Evolutionary conservation across 163 green algal genomes (phyloP).

Genomic region (Chlorella variabilis): DNA sequence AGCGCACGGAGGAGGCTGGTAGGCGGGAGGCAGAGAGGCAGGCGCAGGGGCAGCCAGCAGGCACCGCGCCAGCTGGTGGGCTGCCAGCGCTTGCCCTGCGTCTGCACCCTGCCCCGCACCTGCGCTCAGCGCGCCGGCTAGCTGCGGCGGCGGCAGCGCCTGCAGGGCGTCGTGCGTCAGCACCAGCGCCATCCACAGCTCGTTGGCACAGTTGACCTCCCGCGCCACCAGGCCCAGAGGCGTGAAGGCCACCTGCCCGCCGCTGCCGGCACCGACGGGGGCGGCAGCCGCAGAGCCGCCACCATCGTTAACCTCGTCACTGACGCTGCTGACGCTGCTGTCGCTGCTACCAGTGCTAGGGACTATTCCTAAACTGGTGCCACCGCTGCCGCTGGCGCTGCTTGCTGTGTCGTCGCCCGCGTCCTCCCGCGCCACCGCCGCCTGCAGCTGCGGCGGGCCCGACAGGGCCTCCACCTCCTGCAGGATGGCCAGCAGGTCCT

Average conservation of each 20-base stretch:
- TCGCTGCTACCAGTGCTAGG: background rate
- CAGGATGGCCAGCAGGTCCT: slow-evolving; percentile 54
- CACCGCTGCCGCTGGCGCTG: background rate
- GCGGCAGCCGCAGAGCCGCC: too few relatives aligned
- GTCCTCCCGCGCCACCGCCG: background rate
- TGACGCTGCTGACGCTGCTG: background rate
- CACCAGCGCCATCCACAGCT: slow-evolving; percentile 93
- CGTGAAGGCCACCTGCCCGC: slow-evolving; percentile 22
- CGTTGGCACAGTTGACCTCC: slow-evolving; percentile 78
- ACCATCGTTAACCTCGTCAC: background rate
- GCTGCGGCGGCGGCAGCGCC: slow-evolving; percentile 19
- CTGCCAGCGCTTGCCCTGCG: too few relatives aligned
- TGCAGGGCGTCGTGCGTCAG: slow-evolving; percentile 68
- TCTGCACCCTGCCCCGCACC: background rate
- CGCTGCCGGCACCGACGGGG: slow-evolving; percentile 4
- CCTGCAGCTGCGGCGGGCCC: background rate
- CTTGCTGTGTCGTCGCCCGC: background rate
- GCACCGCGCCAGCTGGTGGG: too few relatives aligned
- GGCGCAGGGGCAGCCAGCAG: too few relatives aligned
- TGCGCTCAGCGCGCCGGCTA: slow-evolving; percentile 20
- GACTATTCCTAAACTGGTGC: too few relatives aligned
- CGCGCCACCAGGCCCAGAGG: slow-evolving; percentile 64
- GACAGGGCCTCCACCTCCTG: slow-evolving; percentile 32
- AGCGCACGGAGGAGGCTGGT: too few relatives aligned
- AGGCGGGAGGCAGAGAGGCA: background rate